These are phyloP conservation scores for Aureobasidium uvarum DNA, from an alignment of 2,329 filamentous ascomycete genomes.

Conservation along the genomic window DNA sequence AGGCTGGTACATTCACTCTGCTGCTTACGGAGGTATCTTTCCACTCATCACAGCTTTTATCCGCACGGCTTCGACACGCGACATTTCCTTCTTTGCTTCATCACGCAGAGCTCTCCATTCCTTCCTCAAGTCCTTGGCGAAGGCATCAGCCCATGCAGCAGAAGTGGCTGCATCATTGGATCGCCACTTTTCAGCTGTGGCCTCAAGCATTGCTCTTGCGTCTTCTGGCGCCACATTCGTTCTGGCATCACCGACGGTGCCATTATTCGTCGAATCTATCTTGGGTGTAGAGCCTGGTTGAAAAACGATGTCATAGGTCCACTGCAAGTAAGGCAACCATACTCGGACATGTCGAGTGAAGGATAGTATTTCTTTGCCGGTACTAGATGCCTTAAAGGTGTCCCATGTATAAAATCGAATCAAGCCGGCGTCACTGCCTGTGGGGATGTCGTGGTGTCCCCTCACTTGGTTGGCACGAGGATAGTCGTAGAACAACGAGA, in stretches of 20 bases:
- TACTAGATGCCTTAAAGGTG: too few relatives aligned
- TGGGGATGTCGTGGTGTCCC: too few relatives aligned
- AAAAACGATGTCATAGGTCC: not conserved
- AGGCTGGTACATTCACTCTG: too few relatives aligned
- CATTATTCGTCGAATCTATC: not conserved
- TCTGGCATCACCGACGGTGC: not conserved
- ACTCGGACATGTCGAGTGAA: too few relatives aligned
- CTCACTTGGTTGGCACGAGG: too few relatives aligned
- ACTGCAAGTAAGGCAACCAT: too few relatives aligned
- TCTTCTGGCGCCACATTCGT: not conserved
- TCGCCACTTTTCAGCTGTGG: not conserved
- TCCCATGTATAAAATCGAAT: too few relatives aligned
- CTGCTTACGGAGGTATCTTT: too few relatives aligned
- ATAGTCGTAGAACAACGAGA: not conserved
- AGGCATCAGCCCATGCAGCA: not conserved
- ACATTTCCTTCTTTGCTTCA: not conserved
- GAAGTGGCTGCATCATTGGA: not conserved
- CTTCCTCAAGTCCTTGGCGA: not conserved
- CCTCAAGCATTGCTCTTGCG: not conserved
- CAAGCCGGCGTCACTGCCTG: too few relatives aligned
- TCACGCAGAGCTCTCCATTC: not conserved
- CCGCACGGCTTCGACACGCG: not conserved
- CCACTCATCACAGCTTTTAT: not conserved
- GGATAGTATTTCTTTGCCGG: too few relatives aligned
- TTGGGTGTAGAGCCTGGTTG: not conserved